These are phyloP conservation scores for Pythium sukuiense DNA, from an alignment of 352 stramenopile genomes.

Conservation along the genomic window DNA sequence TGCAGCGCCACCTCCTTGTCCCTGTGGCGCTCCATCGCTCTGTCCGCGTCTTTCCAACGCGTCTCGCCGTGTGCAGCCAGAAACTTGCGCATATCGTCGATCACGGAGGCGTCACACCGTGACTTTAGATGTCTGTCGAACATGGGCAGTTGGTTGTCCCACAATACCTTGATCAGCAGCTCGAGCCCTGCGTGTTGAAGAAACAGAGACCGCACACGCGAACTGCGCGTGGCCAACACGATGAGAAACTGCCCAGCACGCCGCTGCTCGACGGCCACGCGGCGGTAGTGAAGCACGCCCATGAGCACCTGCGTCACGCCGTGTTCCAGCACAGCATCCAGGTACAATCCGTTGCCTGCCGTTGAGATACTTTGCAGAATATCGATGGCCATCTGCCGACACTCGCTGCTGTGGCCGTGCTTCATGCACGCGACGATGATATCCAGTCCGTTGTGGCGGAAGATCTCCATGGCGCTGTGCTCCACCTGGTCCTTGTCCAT, in stretches of 20 bases:
- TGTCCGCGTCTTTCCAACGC: conserved; percentile 16
- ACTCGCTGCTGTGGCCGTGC: conserved; percentile 27
- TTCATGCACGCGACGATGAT: conserved; percentile 27
- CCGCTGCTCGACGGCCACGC: conserved; percentile 20
- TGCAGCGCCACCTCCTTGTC: conserved; percentile 24
- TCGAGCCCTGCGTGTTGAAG: conserved; percentile 27
- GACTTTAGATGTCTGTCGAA: conserved; percentile 22
- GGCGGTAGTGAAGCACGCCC: conserved; percentile 26
- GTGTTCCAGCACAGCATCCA: conserved; percentile 27
- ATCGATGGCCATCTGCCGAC: conserved; percentile 22
- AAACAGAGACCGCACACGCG: conserved; percentile 21
- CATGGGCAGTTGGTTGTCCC: conserved; percentile 20
- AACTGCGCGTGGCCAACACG: conserved; percentile 15
- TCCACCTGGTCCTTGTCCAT: conserved; percentile 15
- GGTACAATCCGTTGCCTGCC: conserved; percentile 15
- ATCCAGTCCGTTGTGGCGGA: conserved; percentile 25
- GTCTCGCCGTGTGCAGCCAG: conserved; percentile 20
- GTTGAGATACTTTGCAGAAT: conserved; percentile 28
- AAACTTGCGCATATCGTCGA: conserved; percentile 24
- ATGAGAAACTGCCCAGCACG: conserved; percentile 28
- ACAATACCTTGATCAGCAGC: conserved; percentile 26
- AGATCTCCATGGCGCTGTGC: conserved; percentile 18
- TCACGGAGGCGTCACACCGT: neutral
- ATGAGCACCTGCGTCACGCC: conserved; percentile 25
- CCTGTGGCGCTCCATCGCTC: conserved; percentile 7